Percentiles rank a stretch among this genome's conserved stretches.
phyloP scores from a whole-genome alignment of 306 rosid species.

The Cucurbita argyrosperma region DNA sequence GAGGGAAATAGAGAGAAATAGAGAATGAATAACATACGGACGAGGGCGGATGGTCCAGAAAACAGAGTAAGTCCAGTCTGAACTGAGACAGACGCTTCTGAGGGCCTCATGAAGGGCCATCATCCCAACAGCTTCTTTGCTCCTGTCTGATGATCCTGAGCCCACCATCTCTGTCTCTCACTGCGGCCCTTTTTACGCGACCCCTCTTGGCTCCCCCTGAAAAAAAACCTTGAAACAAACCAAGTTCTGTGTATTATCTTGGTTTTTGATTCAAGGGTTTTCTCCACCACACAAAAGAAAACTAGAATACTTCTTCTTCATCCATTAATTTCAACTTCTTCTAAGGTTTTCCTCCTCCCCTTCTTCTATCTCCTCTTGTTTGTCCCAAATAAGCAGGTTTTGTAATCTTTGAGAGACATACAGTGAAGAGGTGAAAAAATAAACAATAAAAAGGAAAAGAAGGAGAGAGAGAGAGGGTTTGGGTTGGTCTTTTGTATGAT shows the following conservation, averaged over 20 bases:
- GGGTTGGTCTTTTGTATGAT: constrained; percentile 5
- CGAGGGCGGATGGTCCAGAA: constrained; percentile 99
- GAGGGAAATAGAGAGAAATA: background rate
- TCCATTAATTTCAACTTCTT: background rate
- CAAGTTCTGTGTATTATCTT: background rate
- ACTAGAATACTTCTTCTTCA: background rate
- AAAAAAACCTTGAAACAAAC: background rate
- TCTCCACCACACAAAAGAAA: constrained; percentile 9
- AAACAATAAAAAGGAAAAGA: background rate
- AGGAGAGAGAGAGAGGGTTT: constrained; percentile 3
- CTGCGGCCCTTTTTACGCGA: constrained; percentile 9
- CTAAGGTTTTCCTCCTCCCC: background rate
- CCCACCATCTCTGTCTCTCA: constrained; percentile 82
- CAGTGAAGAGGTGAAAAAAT: background rate
- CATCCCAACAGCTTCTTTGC: constrained; percentile 99
- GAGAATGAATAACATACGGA: constrained; percentile 42
- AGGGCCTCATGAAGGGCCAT: constrained; percentile 99
- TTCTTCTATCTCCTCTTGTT: constrained; percentile 10
- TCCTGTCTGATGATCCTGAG: constrained; percentile 92
- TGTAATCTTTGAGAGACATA: constrained; percentile 16
- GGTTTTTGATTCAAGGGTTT: background rate
- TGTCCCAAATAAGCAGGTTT: constrained; percentile 23
- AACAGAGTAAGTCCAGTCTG: constrained; percentile 99
- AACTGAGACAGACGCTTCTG: constrained; percentile 51
- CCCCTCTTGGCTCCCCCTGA: background rate